A percentile compares a stretch with the other conserved stretches of the same genome.
Conservation (phyloP, 805 yeast species). For the Myxozyma mucilagina region DNA sequence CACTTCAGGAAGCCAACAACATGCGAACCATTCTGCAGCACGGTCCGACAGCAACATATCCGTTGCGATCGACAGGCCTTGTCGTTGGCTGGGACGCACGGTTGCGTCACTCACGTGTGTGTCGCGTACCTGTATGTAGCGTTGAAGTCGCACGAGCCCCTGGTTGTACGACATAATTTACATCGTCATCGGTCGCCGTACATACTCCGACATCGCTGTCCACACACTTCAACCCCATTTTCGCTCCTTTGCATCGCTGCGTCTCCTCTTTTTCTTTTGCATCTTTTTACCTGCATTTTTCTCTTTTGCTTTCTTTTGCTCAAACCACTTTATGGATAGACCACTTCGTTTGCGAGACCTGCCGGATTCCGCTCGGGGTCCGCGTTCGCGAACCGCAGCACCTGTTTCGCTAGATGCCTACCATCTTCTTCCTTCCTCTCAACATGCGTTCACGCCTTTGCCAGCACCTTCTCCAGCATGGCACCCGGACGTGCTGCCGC, state of each 20-base stretch:
- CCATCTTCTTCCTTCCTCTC: slow-evolving; percentile 12
- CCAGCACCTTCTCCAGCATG: neutral
- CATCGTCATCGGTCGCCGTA: neutral
- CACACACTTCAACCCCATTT: neutral
- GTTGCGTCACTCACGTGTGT: slow-evolving; percentile 9
- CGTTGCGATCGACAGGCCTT: slow-evolving; percentile 5
- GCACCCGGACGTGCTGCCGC: neutral
- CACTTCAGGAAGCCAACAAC: no score
- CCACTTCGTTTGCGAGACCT: neutral
- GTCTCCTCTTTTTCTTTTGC: neutral
- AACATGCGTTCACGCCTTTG: neutral
- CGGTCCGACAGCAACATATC: neutral
- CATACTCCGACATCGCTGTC: neutral
- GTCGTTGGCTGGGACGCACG: slow-evolving; percentile 1
- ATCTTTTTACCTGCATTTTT: neutral
- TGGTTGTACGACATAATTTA: neutral
- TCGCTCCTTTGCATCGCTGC: neutral
- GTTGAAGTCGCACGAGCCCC: slow-evolving; percentile 8
- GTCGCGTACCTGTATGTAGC: slow-evolving; percentile 4
- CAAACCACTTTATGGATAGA: neutral
- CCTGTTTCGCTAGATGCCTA: slow-evolving; percentile 24
- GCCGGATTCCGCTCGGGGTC: neutral
- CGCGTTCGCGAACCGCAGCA: slow-evolving; percentile 1
- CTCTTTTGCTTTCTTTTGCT: neutral
- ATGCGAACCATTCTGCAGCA: no score